Conservation (phyloP, 139 green algal species). For the Coccomyxa sp. region DNA sequence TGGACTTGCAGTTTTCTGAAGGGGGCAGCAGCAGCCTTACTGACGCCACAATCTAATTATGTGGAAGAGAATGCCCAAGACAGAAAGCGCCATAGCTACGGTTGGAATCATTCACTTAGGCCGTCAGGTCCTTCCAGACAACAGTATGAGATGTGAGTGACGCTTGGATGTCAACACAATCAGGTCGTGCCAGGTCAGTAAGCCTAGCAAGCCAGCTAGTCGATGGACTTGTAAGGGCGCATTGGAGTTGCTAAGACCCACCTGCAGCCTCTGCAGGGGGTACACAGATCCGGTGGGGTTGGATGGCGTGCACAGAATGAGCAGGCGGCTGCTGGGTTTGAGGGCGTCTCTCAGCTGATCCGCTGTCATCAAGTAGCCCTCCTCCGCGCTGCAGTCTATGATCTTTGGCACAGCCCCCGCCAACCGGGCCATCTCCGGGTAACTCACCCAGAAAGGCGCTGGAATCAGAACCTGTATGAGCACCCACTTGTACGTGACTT, state of each 20-base stretch:
- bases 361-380: conserved; percentile 78
- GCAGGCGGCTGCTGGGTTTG: conserved; percentile 73
- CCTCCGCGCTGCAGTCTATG: conserved; percentile 51
- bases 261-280: conserved; percentile 16
- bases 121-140: no score
- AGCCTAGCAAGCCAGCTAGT: no score
- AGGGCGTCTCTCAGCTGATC: conserved; percentile 68
- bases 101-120: no score
- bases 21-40: not conserved
- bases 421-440: conserved; percentile 93
- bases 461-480: conserved; percentile 81
- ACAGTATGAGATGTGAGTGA: no score
- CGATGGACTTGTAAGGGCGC: no score
- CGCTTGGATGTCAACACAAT: no score
- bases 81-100: no score
- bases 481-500: conserved; percentile 1
- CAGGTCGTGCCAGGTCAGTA: no score
- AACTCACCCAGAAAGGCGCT: conserved; percentile 95
- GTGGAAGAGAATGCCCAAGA: no score
- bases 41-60: no score
- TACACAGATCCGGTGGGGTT: conserved; percentile 95
- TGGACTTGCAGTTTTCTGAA: no score
- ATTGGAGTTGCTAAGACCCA: not conserved
- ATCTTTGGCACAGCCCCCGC: conserved; percentile 78
- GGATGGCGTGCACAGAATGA: conserved; percentile 96